These are phyloP conservation scores for Capsicum rhomboideum DNA, from an alignment of 257 asterid species.

Conservation along the genomic window DNA sequence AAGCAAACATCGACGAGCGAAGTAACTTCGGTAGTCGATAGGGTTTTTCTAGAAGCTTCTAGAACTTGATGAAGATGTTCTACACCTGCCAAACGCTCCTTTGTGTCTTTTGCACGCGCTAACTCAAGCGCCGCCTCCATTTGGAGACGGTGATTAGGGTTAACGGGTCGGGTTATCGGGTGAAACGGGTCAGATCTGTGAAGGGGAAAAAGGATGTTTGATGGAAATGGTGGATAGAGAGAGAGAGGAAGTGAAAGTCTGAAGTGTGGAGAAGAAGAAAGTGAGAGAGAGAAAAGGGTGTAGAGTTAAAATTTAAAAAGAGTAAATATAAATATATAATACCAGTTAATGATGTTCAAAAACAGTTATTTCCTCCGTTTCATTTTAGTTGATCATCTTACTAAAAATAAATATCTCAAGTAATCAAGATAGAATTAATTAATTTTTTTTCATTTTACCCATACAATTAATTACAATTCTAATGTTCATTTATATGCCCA, in stretches of 20 bases:
- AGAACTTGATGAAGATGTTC: slow-evolving; percentile 89
- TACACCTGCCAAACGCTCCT: slow-evolving; percentile 97
- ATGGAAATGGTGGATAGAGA: neutral
- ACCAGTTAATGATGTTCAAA: too few relatives aligned
- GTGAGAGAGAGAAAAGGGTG: neutral
- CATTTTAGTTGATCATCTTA: too few relatives aligned
- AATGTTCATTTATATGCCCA: too few relatives aligned
- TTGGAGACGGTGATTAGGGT: neutral
- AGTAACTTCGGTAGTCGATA: slow-evolving; percentile 73
- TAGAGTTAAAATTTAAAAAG: neutral
- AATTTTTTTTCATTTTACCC: too few relatives aligned
- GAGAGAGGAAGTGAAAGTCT: neutral
- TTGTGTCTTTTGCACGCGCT: slow-evolving; percentile 97
- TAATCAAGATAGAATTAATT: too few relatives aligned
- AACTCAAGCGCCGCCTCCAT: slow-evolving; percentile 97
- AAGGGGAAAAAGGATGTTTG: neutral
- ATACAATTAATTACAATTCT: too few relatives aligned
- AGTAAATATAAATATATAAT: too few relatives aligned
- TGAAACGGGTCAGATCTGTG: slow-evolving; percentile 25
- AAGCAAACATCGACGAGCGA: slow-evolving; percentile 80
- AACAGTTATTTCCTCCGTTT: too few relatives aligned
- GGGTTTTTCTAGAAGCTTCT: slow-evolving; percentile 72
- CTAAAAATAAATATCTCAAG: too few relatives aligned
- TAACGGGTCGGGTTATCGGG: slow-evolving; percentile 7
- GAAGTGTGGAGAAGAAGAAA: neutral